These are phyloP conservation scores for Aureobasidium sp. DNA, from an alignment of 2,329 filamentous ascomycete genomes.

Conservation along the genomic window DNA sequence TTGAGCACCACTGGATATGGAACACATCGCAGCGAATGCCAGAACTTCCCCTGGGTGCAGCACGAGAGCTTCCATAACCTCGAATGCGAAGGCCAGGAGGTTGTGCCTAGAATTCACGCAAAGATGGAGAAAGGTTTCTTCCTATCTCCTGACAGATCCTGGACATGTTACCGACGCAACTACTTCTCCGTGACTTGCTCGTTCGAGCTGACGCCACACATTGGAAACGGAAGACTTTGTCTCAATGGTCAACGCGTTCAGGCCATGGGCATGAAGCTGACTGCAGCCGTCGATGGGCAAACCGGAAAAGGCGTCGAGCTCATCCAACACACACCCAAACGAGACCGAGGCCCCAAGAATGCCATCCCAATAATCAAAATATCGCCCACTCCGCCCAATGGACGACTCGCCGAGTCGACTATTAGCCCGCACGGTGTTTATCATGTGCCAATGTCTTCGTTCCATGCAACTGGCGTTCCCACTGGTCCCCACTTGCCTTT, in stretches of 20 bases:
- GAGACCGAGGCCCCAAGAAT: conserved; percentile 77
- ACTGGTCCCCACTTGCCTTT: conserved; percentile 38
- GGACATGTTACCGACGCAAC: conserved; percentile 89
- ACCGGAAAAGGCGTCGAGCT: conserved; percentile 72
- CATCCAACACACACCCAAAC: conserved; percentile 85
- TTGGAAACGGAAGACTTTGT: conserved; percentile 50
- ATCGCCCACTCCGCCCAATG: conserved; percentile 54
- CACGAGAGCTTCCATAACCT: conserved; percentile 53
- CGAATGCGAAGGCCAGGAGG: conserved; percentile 50
- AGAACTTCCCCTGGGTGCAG: conserved; percentile 40
- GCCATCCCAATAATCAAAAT: conserved; percentile 66
- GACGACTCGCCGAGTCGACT: conserved; percentile 32
- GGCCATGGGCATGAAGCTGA: conserved; percentile 76
- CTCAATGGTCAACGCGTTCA: conserved; percentile 55
- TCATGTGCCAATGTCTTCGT: conserved; percentile 30
- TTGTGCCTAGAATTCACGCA: conserved; percentile 68
- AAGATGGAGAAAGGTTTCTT: conserved; percentile 90
- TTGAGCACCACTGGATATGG: conserved; percentile 22
- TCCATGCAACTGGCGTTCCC: conserved; percentile 30
- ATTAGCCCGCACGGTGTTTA: conserved; percentile 32
- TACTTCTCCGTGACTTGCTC: conserved; percentile 84
- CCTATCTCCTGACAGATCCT: conserved; percentile 61
- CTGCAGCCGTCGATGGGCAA: conserved; percentile 71
- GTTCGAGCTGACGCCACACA: conserved; percentile 62
- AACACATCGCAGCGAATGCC: conserved; percentile 23